Evolutionary conservation across 176 grass and related monocot genomes (phyloP).

Genomic region (Oryza rufipogon): DNA sequence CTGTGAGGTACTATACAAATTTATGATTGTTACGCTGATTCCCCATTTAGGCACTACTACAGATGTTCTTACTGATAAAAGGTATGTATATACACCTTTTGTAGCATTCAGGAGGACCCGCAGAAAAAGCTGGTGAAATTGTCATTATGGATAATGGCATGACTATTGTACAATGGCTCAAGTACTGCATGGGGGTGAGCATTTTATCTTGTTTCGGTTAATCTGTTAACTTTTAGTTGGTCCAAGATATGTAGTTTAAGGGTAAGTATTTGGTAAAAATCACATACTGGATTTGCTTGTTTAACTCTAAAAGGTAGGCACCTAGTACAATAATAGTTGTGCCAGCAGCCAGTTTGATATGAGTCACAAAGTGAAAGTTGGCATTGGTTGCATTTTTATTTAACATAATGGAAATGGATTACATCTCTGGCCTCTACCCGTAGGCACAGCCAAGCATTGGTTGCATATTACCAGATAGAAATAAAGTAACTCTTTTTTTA

Average conservation of each 20-base stretch:
- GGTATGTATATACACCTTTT: conserved; percentile 38
- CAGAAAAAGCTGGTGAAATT: conserved; percentile 80
- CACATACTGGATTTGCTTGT: neutral
- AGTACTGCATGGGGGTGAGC: conserved; percentile 71
- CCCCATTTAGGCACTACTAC: neutral
- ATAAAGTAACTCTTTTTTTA: neutral
- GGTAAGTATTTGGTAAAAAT: neutral
- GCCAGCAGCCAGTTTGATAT: conserved; percentile 9
- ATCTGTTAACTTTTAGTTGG: conserved; percentile 15
- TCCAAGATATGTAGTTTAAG: neutral
- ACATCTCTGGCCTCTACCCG: too few species aligned
- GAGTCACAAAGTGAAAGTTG: conserved; percentile 7
- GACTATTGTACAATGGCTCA: conserved; percentile 80
- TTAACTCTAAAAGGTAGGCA: neutral
- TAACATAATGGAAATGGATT: too few species aligned
- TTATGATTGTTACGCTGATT: conserved; percentile 37
- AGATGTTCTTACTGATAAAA: conserved; percentile 26
- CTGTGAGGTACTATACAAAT: conserved; percentile 69
- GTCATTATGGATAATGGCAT: conserved; percentile 90
- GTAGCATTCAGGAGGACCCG: conserved; percentile 78
- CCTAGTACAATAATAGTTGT: conserved; percentile 18
- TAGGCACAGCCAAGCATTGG: too few species aligned
- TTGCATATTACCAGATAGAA: conserved; percentile 9
- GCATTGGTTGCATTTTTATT: too few species aligned
- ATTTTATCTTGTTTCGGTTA: neutral